Conservation (phyloP, 2,329 filamentous ascomycete genomes). For the Leptographium wingfieldii region DNA sequence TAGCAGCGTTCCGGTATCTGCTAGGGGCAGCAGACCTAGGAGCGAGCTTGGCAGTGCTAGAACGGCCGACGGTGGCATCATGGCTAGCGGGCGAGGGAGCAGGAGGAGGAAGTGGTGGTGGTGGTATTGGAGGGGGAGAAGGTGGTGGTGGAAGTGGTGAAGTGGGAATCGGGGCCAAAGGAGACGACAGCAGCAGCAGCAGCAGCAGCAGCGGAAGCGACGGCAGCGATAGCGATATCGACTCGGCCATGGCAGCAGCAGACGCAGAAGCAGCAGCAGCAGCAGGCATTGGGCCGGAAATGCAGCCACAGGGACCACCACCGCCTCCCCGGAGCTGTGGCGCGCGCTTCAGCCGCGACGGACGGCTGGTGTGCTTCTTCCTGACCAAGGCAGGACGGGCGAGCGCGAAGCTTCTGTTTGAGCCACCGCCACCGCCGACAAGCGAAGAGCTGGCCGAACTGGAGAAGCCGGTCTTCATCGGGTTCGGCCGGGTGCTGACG, state of each 20-base stretch:
- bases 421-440: slow-evolving; percentile 25
- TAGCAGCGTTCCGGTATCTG: slow-evolving; percentile 49
- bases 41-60: slow-evolving; percentile 47
- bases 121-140: neutral
- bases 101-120: neutral
- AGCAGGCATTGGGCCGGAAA: neutral
- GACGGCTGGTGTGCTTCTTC: slow-evolving; percentile 54
- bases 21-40: slow-evolving; percentile 51
- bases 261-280: neutral
- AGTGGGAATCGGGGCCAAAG: slow-evolving; percentile 35
- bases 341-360: slow-evolving; percentile 48
- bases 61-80: slow-evolving; percentile 44
- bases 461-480: slow-evolving; percentile 12
- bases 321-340: slow-evolving; percentile 47
- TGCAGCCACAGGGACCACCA: slow-evolving; percentile 28
- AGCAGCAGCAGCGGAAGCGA: neutral
- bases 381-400: slow-evolving; percentile 53
- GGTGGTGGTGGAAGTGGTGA: slow-evolving; percentile 11
- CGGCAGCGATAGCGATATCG: slow-evolving; percentile 22
- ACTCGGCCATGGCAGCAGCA: neutral
- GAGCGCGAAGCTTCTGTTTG: slow-evolving; percentile 32
- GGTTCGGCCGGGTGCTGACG: slow-evolving; percentile 12
- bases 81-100: slow-evolving; percentile 29
- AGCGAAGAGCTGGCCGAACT: slow-evolving; percentile 8
- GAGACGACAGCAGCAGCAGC: neutral